phyloP scores from a whole-genome alignment of 495 filamentous ascomycete genomes.

The Lophium mytilinum region DNA sequence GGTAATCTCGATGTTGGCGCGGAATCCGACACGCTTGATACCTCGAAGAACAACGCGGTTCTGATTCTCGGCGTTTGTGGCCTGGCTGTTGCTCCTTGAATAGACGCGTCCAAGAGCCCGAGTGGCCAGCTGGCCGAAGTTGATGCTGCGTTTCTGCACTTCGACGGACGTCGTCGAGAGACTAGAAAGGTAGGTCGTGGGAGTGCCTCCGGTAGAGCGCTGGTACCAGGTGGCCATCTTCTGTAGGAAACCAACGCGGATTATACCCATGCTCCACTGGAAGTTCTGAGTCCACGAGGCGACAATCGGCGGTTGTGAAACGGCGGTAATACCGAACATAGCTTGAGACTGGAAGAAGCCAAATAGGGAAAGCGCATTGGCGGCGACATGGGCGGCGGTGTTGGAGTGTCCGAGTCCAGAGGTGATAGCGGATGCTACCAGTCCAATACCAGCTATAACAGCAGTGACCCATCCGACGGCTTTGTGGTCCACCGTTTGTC shows the following conservation, averaged over 20 bases:
- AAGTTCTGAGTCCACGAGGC: slow-evolving; percentile 96
- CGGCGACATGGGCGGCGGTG: slow-evolving; percentile 89
- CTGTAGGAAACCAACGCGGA: slow-evolving; percentile 80
- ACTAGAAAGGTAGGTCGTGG: slow-evolving; percentile 68
- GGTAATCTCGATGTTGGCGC: slow-evolving; percentile 73
- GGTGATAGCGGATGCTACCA: slow-evolving; percentile 47
- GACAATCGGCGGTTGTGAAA: slow-evolving; percentile 84
- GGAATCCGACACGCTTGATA: slow-evolving; percentile 86
- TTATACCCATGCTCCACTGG: slow-evolving; percentile 97
- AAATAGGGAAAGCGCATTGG: slow-evolving; percentile 87
- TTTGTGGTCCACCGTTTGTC: slow-evolving; percentile 83
- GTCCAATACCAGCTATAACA: slow-evolving; percentile 73
- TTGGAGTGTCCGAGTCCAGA: slow-evolving; percentile 61
- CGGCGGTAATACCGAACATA: slow-evolving; percentile 81
- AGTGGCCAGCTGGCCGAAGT: slow-evolving; percentile 36
- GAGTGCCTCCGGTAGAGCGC: slow-evolving; percentile 80
- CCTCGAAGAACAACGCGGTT: slow-evolving; percentile 66
- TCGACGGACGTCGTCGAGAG: slow-evolving; percentile 73
- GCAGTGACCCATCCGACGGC: slow-evolving; percentile 86
- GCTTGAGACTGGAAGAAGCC: slow-evolving; percentile 95
- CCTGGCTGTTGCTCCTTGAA: slow-evolving; percentile 43
- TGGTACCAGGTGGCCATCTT: slow-evolving; percentile 93
- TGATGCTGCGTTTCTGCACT: slow-evolving; percentile 64
- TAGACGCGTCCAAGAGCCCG: slow-evolving; percentile 43
- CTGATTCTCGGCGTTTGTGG: slow-evolving; percentile 31